phyloP scores from a whole-genome alignment of 1,284 basidiomycete species.

The Inonotus hispidus region DNA sequence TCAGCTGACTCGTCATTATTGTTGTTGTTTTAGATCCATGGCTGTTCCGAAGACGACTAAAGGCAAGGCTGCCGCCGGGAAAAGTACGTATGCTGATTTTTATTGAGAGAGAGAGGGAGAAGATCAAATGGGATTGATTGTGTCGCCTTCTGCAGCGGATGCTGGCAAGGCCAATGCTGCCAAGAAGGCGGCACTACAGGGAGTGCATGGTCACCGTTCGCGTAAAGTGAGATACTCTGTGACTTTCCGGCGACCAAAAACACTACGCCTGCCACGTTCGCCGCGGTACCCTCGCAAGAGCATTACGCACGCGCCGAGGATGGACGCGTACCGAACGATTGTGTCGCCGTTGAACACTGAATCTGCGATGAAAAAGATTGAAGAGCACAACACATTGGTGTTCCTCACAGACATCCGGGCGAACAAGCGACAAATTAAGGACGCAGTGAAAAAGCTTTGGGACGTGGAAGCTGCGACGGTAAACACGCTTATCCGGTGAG shows the following conservation, averaged over 20 bases:
- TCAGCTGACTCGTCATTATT: neutral
- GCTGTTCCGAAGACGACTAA: constrained; percentile 58
- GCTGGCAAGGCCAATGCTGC: constrained; percentile 84
- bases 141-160: constrained; percentile 45
- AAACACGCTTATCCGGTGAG: constrained; percentile 94
- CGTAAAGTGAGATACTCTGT: constrained; percentile 87
- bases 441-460: constrained; percentile 98
- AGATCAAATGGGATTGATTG: constrained; percentile 26
- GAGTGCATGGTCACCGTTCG: constrained; percentile 66
- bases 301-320: constrained; percentile 89
- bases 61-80: constrained; percentile 44
- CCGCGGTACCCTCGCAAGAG: constrained; percentile 96
- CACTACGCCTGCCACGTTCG: constrained; percentile 77
- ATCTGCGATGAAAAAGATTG: constrained; percentile 96
- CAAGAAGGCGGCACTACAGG: constrained; percentile 96
- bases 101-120: neutral
- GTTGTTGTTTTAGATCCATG: constrained; percentile 34
- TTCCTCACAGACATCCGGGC: constrained; percentile 93
- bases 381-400: constrained; percentile 99
- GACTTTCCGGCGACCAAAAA: constrained; percentile 97
- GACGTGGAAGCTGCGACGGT: constrained; percentile 95
- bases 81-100: constrained; percentile 31
- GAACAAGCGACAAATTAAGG: constrained; percentile 99
- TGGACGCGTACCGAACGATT: constrained; percentile 97
- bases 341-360: constrained; percentile 85